phyloP scores from a whole-genome alignment of 2,329 filamentous ascomycete genomes.

The Cryphonectria parasitica region DNA sequence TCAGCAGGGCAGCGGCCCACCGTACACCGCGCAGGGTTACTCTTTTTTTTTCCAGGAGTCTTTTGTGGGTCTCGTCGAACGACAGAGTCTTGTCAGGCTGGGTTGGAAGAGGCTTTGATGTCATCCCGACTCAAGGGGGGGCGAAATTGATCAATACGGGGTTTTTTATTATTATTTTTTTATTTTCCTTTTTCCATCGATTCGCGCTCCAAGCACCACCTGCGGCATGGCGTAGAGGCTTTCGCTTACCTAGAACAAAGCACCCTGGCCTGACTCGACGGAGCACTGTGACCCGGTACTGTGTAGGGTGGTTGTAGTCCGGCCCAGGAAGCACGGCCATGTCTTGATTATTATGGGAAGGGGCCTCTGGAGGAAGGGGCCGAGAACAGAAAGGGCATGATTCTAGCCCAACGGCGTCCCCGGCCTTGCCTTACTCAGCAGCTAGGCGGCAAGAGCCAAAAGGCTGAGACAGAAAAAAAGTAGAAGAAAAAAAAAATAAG shows the following conservation, averaged over 20 bases:
- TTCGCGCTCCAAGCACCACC: background rate
- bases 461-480: background rate
- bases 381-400: background rate
- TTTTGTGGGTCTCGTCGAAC: conserved; percentile 9
- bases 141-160: conserved; percentile 6
- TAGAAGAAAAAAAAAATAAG: no score
- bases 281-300: conserved; percentile 16
- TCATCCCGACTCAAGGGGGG: conserved; percentile 11
- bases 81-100: background rate
- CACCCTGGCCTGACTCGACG: background rate
- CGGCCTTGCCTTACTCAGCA: background rate
- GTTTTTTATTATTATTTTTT: background rate
- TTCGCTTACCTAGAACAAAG: conserved; percentile 3
- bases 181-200: no score
- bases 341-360: background rate
- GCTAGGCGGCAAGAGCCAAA: background rate
- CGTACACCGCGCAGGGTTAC: conserved; percentile 8
- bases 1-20: conserved; percentile 8
- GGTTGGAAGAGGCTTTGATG: conserved; percentile 2
- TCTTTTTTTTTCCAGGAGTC: background rate
- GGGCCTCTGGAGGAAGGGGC: no score
- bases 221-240: background rate
- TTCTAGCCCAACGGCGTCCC: conserved; percentile 1
- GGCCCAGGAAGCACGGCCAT: background rate
- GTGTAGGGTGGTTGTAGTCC: conserved; percentile 14